Base-by-base conservation (phyloP, 192 early-diverging fungal species). In the Lunasporangiospora selenospora region DNA sequence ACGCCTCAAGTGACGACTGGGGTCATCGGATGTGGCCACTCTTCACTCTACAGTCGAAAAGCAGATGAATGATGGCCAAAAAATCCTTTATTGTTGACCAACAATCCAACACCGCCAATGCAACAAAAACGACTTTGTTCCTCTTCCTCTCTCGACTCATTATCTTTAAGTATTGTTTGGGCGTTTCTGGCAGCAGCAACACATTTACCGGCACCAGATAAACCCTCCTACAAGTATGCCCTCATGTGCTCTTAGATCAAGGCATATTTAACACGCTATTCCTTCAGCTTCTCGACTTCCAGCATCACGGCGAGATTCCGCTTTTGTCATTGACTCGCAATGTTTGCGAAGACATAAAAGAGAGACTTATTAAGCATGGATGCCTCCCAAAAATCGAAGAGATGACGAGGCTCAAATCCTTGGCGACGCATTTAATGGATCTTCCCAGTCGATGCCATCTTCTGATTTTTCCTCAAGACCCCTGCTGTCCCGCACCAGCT, bases 91-190 rank as follows among this genome's bases (percentile, higher is more conserved):
- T n/a, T n/a, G 7, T 62, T 50, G 15, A 7, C 4, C 3, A 49
- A 51, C 23, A 62, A 47, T 23, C n/a, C 18, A 5, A 33, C 39
- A 9, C 18, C 32, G 7, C 41, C 19, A 30, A 30, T n/a, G 41
- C 53, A 56, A 55, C 45, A 24, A 65, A 65, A 24, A 65, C 49
- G 53, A 65, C 62, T 11, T 36, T 48, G 8, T 12, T 65, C 45
- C 62, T 65, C 18, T 65, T 65, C 37, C 44, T 65, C 36, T 47
- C 62, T n/a, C 52, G 62, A 13, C 53, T 65, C 7, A 9, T 65
- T 32, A 24, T 65, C 50, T 34, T 65, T 29, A 55, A 49, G 7
- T 56, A 65, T 30, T 65, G 62, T 32, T 21, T 65, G 44, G 18
- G 15, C 15, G 42, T 65, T 19, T 45, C 46, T 9, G 30, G 30